Conservation (phyloP, 495 filamentous ascomycete species). For the Daldinia loculata region DNA sequence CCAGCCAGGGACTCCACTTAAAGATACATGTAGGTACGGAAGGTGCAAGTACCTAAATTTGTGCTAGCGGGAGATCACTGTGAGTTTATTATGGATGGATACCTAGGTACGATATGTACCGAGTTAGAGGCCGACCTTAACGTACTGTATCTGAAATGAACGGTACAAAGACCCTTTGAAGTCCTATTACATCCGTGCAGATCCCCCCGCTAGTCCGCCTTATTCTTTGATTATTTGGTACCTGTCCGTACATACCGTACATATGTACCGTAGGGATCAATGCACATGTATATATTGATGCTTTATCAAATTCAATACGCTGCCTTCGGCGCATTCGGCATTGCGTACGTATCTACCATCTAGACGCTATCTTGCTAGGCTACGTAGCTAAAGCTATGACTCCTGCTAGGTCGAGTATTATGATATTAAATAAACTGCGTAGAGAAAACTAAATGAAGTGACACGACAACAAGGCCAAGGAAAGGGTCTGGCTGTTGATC, state of each 20-base stretch:
- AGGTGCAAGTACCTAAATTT: conserved; percentile 19
- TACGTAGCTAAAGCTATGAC: conserved; percentile 3
- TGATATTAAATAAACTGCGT: too few species aligned
- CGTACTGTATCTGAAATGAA: conserved; percentile 17
- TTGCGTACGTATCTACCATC: conserved; percentile 3
- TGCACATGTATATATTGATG: neutral
- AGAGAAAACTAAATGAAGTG: conserved; percentile 33
- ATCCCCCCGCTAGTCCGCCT: conserved; percentile 37
- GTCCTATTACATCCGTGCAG: conserved; percentile 30
- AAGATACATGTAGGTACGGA: conserved; percentile 18
- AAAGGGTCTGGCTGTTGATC: conserved; percentile 6
- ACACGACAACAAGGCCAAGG: conserved; percentile 36
- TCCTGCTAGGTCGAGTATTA: conserved; percentile 5
- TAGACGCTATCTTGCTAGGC: neutral
- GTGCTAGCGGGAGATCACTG: conserved; percentile 20
- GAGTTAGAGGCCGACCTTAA: neutral
- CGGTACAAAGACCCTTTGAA: conserved; percentile 25
- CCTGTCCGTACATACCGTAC: neutral
- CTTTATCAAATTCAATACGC: too few species aligned
- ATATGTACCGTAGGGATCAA: neutral
- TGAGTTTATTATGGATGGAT: conserved; percentile 3
- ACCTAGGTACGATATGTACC: neutral
- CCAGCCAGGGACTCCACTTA: conserved; percentile 18
- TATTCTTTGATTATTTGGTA: conserved; percentile 15
- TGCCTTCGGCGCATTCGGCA: too few species aligned